Conservation (phyloP, 371 early-diverging fungal species). For the Amoeboaphelidium protococcarum region DNA sequence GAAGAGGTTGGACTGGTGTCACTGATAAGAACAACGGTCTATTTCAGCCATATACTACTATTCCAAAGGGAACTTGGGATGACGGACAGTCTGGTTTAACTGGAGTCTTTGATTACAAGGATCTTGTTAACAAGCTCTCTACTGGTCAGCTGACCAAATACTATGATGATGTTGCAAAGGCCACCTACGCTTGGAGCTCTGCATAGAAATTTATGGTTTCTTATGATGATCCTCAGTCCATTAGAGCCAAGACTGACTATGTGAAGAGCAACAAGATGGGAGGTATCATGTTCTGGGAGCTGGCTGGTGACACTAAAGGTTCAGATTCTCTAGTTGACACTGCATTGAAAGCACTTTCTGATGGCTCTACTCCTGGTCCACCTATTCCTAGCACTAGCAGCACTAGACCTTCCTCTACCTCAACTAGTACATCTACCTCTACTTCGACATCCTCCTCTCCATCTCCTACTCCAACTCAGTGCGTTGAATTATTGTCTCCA, state of each 20-base stretch:
- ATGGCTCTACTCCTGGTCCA: too few species aligned
- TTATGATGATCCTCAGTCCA: constrained; percentile 31
- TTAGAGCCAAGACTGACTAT: constrained; percentile 24
- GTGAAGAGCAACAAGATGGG: constrained; percentile 19
- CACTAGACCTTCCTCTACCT: too few species aligned
- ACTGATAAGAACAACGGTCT: neutral
- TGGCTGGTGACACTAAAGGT: too few species aligned
- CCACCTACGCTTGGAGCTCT: constrained; percentile 3
- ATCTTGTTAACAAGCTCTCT: neutral
- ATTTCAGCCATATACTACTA: neutral
- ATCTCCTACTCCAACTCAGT: too few species aligned
- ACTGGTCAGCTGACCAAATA: neutral
- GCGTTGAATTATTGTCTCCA: too few species aligned
- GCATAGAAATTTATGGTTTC: constrained; percentile 21
- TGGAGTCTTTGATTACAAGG: neutral
- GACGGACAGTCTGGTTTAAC: neutral
- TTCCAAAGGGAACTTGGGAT: neutral
- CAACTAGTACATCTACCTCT: too few species aligned
- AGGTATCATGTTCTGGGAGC: constrained; percentile 36
- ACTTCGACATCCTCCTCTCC: too few species aligned
- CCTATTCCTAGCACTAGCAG: too few species aligned
- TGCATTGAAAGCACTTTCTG: too few species aligned
- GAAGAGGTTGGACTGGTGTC: neutral
- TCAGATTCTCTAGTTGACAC: too few species aligned
- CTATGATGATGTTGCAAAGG: neutral